Conservation (phyloP, 208 protist genomes). For the Jaenimonas drosophilae region DNA sequence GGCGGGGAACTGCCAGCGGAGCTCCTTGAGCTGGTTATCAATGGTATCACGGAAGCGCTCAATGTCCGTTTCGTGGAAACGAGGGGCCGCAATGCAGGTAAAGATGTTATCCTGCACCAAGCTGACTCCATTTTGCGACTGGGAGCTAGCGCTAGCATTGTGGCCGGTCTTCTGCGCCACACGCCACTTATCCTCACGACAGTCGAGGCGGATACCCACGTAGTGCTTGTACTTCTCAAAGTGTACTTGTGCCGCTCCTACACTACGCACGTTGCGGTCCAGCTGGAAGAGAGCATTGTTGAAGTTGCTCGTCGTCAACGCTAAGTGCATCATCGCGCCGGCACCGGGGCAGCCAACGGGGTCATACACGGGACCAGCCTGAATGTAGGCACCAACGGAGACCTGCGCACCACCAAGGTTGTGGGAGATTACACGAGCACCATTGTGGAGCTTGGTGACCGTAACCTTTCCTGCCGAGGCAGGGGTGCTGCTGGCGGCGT, state of each 20-base stretch:
- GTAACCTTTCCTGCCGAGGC: slow-evolving; percentile 22
- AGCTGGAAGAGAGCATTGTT: slow-evolving; percentile 80
- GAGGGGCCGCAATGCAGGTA: slow-evolving; percentile 60
- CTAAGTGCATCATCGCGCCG: slow-evolving; percentile 64
- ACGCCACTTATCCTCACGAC: slow-evolving; percentile 63
- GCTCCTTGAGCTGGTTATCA: slow-evolving; percentile 78
- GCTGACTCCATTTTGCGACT: slow-evolving; percentile 32
- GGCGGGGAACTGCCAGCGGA: slow-evolving; percentile 67
- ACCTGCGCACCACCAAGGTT: slow-evolving; percentile 53
- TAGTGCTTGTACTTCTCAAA: slow-evolving; percentile 82
- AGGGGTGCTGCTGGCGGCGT: not conserved
- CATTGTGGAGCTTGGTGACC: slow-evolving; percentile 70
- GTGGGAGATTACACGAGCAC: slow-evolving; percentile 72
- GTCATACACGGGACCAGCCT: slow-evolving; percentile 77
- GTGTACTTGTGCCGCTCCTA: slow-evolving; percentile 55
- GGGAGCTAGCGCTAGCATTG: slow-evolving; percentile 1
- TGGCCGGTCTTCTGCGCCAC: slow-evolving; percentile 1
- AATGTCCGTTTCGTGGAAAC: slow-evolving; percentile 72
- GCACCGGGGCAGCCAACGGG: slow-evolving; percentile 51
- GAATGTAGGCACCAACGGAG: slow-evolving; percentile 75
- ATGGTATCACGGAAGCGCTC: slow-evolving; percentile 80
- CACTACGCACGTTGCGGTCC: slow-evolving; percentile 71
- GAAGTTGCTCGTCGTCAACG: slow-evolving; percentile 74
- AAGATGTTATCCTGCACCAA: slow-evolving; percentile 79
- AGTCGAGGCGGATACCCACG: slow-evolving; percentile 66